These are phyloP conservation scores for Nicotiana tomentosiformis DNA, from an alignment of 257 asterid genomes.

Conservation along the genomic window DNA sequence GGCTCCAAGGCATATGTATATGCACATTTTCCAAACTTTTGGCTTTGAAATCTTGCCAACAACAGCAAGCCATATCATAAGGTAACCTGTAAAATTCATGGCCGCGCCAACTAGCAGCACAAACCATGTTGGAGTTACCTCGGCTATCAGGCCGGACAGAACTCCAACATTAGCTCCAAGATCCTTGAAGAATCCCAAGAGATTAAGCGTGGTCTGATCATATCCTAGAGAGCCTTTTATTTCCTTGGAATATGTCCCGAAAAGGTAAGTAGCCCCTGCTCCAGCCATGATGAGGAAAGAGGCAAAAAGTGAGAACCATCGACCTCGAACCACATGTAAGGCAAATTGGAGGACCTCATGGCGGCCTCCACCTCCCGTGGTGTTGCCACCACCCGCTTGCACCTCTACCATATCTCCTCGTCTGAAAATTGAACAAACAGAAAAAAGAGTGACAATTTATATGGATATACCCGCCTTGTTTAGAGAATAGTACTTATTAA, in stretches of 20 bases:
- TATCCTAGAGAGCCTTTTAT: conserved; percentile 26
- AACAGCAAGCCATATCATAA: conserved; percentile 37
- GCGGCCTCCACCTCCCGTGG: not conserved
- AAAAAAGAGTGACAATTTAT: not conserved
- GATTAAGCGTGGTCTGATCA: conserved; percentile 32
- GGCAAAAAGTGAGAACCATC: conserved; percentile 35
- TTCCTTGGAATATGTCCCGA: conserved; percentile 30
- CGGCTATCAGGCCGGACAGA: conserved; percentile 30
- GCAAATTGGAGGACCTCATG: not conserved
- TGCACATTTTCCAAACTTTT: conserved; percentile 28
- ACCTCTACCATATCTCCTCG: not conserved
- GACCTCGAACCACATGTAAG: conserved; percentile 22
- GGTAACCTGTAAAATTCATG: conserved; percentile 29
- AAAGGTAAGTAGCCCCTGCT: conserved; percentile 34
- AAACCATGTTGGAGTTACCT: conserved; percentile 30
- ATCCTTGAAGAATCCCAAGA: conserved; percentile 26
- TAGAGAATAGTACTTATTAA: not conserved
- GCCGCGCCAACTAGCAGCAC: conserved; percentile 25
- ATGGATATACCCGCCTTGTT: too few species aligned
- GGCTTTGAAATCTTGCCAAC: conserved; percentile 18
- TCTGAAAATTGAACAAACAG: not conserved
- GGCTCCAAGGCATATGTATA: conserved; percentile 33
- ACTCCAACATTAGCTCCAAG: conserved; percentile 30
- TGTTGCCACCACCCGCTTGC: not conserved
- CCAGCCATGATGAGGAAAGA: conserved; percentile 26